These are phyloP conservation scores for Rhynchospora breviuscula DNA, from an alignment of 176 grass and related monocot species.

Conservation along the genomic window DNA sequence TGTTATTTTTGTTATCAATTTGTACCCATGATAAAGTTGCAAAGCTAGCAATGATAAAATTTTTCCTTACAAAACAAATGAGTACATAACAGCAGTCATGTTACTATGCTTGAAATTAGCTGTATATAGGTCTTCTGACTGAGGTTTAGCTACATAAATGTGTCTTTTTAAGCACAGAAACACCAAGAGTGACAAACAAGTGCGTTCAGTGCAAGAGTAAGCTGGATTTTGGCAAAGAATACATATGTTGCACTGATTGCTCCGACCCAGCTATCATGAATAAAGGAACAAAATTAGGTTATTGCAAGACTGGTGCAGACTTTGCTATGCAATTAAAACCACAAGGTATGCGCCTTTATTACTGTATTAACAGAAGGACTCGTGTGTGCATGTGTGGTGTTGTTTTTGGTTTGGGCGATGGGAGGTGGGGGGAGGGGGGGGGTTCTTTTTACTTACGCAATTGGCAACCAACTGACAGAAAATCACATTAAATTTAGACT, in stretches of 20 bases:
- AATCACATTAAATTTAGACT: background rate
- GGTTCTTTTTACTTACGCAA: background rate
- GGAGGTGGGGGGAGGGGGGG: background rate
- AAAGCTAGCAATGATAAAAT: background rate
- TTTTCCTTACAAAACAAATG: background rate
- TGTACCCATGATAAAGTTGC: background rate
- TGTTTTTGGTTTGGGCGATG: no score
- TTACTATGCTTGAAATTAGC: background rate
- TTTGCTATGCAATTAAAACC: constrained; percentile 58
- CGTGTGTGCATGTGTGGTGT: background rate
- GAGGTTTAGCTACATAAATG: background rate
- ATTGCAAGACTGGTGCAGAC: constrained; percentile 52
- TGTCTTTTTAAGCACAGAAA: constrained; percentile 43
- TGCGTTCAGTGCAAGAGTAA: constrained; percentile 68
- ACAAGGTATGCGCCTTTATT: constrained; percentile 35
- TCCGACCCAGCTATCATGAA: constrained; percentile 55
- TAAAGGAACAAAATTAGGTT: constrained; percentile 52
- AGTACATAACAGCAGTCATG: background rate
- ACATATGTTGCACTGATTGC: constrained; percentile 80
- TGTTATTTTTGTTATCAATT: background rate
- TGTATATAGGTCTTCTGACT: constrained; percentile 4
- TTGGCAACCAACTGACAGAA: background rate
- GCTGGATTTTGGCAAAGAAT: constrained; percentile 68
- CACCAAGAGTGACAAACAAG: constrained; percentile 49
- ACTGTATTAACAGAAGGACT: background rate